Base-by-base conservation (phyloP, 257 asterid genomes). In the Solanum commersonii region DNA sequence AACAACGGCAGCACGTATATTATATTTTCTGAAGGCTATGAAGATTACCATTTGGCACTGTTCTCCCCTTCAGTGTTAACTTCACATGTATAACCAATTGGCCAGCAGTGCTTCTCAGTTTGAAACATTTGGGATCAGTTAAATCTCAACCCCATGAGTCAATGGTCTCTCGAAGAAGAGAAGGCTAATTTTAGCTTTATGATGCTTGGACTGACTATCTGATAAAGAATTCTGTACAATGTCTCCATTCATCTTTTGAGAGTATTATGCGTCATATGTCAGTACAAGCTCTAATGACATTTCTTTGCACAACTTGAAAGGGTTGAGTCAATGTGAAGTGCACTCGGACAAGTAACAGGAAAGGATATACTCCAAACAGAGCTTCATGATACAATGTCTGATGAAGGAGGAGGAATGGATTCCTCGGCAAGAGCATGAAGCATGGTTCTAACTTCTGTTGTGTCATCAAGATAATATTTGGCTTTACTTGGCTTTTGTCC, bases 401-500 rank as follows among this genome's bases (percentile, higher is more conserved):
- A 44, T 46, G 91, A 14, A 2, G 85, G 93, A 3, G n/a, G 88
- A 34, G 84, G 56, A 31, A 33, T 78, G 3, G 92, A 84, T 65
- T 88, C 90, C 78, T 87, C 90, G 0, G 91, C 90, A 15, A 93
- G 94, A 65, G 91, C 90, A 87, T 88, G 89, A 27, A 93, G 95
- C 93, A 91, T 87, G 78, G 83, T 82, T 59, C 88, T 38, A 37
- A 93, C 94, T 15, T 93, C 93, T 2, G 67, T 18, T 5, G 94
- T 91, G 88, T 93, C 95, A 25, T 93, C 95, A 20, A 93, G 65
- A 74, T 93, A 93, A 83, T 93, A 93, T 76, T 90, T 93, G 27
- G 95, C 94, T 86, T 91, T 93, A 84, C 95, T 93, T 59, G 95
- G 94, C 84, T 93, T 93, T 87, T 91, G 95, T 33, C 92, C 95